Percentiles rank a stretch among this genome's conserved stretches.
Conservation (phyloP, 73 alveolate genomes). For the Paramecium caudatum region DNA sequence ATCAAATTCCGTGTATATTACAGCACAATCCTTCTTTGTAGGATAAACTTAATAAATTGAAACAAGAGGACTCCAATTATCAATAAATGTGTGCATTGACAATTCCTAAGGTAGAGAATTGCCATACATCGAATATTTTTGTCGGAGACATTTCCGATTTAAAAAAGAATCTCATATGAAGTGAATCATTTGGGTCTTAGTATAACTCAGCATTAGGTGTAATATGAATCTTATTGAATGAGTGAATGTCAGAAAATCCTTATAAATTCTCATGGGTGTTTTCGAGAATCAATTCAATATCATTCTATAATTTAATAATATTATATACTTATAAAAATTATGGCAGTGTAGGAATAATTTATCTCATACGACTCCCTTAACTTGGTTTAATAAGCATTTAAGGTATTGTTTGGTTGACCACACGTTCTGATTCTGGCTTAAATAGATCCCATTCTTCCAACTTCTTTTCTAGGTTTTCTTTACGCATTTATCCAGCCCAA, state of each 20-base stretch:
- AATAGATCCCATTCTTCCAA: conserved; percentile 43
- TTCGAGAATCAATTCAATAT: conserved; percentile 12
- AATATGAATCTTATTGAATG: not conserved
- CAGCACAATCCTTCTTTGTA: conserved; percentile 45
- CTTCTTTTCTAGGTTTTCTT: not conserved
- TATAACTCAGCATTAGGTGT: not conserved
- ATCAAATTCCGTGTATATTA: conserved; percentile 53
- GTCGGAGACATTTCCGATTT: not conserved
- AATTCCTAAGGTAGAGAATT: not conserved
- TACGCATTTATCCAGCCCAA: not conserved
- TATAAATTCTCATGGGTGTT: not conserved
- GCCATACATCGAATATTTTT: conserved; percentile 25
- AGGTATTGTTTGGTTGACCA: not conserved
- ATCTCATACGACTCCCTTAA: not conserved
- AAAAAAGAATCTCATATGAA: conserved; percentile 42
- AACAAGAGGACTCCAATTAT: conserved; percentile 40
- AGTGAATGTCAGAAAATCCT: conserved; percentile 18
- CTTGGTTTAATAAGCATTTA: not conserved
- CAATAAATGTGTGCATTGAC: not conserved
- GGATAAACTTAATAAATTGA: not conserved
- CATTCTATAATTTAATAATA: conserved; percentile 18
- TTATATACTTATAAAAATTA: not conserved
- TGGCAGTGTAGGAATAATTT: not conserved
- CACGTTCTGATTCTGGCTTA: conserved; percentile 26
- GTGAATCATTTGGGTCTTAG: conserved; percentile 20